Base-by-base conservation (phyloP, 495 filamentous ascomycete genomes). In the Xylaria sp. region DNA sequence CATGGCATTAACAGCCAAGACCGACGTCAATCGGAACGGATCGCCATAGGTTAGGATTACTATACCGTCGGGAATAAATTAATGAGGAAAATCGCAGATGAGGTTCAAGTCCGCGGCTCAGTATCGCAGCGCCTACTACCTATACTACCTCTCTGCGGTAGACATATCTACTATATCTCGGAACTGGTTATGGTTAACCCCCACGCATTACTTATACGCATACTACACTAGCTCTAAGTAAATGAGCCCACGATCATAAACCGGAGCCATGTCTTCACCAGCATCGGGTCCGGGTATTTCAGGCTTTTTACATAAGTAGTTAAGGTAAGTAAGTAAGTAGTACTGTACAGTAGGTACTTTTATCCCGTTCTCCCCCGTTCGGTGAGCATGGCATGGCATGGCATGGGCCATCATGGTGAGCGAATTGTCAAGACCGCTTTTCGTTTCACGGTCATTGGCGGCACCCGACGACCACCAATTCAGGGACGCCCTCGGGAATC, bases 341-440 rank as follows among this genome's bases (percentile, higher is more conserved):
- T n/a, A n/a, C n/a, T n/a, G n/a, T n/a, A n/a, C n/a, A n/a, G n/a
- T n/a, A n/a, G n/a, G 37, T 33, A n/a, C 2, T 46, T 21, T 48
- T 63, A 64, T 48, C 61, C 24, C 37, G 61, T 26, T 46, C n/a
- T n/a, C n/a, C n/a, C n/a, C n/a, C n/a, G n/a, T n/a, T 50, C 26
- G 62, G 62, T 65, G 44, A 65, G 62, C 62, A 65, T 65, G 62
- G 44, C 43, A 8, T 37, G 8, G 35, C 4, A 4, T 8, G 35
- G 35, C 8, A 37, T 37, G 35, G 3, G 8, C 35, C 8, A 52
- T 48, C 44, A 65, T 65, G 62, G 43, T 65, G 62, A 65, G 62
- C 62, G 62, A 65, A 65, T 65, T 65, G 62, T 65, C 35, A 37
- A 40, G 37, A 43, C 11, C 24, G n/a, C n/a, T n/a, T 41, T 48